Percentiles rank a stretch among this genome's conserved stretches.
These are phyloP conservation scores for Tolypocladium capitatum DNA, from an alignment of 2,329 filamentous ascomycete genomes.

Conservation along the genomic window DNA sequence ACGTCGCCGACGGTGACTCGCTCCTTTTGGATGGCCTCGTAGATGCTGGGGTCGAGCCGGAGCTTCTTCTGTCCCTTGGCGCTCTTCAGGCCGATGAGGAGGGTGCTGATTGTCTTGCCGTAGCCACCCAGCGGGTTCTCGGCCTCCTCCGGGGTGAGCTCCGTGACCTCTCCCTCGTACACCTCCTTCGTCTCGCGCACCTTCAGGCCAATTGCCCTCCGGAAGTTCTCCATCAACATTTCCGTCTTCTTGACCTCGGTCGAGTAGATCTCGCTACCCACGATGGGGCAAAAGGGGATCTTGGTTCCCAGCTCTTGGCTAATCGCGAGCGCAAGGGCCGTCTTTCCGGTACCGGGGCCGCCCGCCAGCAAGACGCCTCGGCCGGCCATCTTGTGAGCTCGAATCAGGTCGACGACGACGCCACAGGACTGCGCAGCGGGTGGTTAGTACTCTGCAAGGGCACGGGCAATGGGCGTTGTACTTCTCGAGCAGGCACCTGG, in stretches of 20 bases:
- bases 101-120: conserved; percentile 91
- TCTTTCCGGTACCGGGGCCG: conserved; percentile 94
- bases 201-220: conserved; percentile 87
- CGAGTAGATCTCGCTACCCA: conserved; percentile 95
- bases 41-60: conserved; percentile 91
- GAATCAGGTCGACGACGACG: conserved; percentile 90
- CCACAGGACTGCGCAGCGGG: conserved; percentile 63
- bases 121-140: conserved; percentile 96
- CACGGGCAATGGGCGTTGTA: conserved; percentile 23
- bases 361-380: conserved; percentile 86
- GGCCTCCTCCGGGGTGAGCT: conserved; percentile 92
- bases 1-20: conserved; percentile 91
- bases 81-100: conserved; percentile 89
- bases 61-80: conserved; percentile 97
- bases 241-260: conserved; percentile 99
- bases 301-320: conserved; percentile 96
- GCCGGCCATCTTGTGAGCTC: conserved; percentile 94
- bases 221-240: conserved; percentile 97
- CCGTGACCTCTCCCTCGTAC: conserved; percentile 96
- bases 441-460: conserved; percentile 7
- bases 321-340: conserved; percentile 84
- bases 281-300: conserved; percentile 96
- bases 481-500: conserved; percentile 77
- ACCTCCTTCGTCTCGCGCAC: conserved; percentile 99
- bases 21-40: conserved; percentile 98